Percentiles rank a stretch among this genome's conserved stretches.
These are phyloP conservation scores for Metarhizium anisopliae DNA, from an alignment of 2,329 filamentous ascomycete genomes.

Conservation along the genomic window DNA sequence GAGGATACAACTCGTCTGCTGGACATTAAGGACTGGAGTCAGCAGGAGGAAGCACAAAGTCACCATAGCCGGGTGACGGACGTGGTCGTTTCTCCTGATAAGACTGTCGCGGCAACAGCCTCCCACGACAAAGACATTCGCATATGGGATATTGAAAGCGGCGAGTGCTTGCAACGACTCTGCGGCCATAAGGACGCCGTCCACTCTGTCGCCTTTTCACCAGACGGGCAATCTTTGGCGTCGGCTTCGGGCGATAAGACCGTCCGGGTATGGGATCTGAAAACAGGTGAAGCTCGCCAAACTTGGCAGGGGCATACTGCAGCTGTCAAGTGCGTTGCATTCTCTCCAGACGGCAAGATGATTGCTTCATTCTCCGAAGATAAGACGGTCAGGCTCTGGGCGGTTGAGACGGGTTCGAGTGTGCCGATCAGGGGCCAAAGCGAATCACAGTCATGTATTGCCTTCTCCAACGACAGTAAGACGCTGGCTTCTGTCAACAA, in stretches of 20 bases:
- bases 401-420: constrained; percentile 4
- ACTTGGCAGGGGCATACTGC: constrained; percentile 12
- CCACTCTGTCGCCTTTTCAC: constrained; percentile 5
- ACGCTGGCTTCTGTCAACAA: constrained; percentile 9
- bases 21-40: constrained; percentile 6
- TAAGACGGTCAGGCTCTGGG: constrained; percentile 11
- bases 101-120: constrained; percentile 6
- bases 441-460: constrained; percentile 6
- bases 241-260: constrained; percentile 7
- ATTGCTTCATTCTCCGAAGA: constrained; percentile 13
- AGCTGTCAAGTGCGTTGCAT: constrained; percentile 8
- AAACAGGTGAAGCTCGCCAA: constrained; percentile 6
- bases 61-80: constrained; percentile 7
- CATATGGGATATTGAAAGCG: constrained; percentile 7
- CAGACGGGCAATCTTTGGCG: constrained; percentile 4
- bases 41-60: constrained; percentile 6
- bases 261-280: constrained; percentile 5
- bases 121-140: constrained; percentile 8
- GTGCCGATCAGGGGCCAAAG: constrained; percentile 12
- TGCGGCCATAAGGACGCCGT: constrained; percentile 6
- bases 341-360: constrained; percentile 11
- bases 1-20: constrained; percentile 8
- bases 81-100: constrained; percentile 7
- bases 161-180: constrained; percentile 4
- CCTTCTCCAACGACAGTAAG: constrained; percentile 10